Percentiles rank a stretch among this genome's conserved stretches.
Conservation (phyloP, 2,329 filamentous ascomycete species). For the Teratosphaeria nubilosa region DNA sequence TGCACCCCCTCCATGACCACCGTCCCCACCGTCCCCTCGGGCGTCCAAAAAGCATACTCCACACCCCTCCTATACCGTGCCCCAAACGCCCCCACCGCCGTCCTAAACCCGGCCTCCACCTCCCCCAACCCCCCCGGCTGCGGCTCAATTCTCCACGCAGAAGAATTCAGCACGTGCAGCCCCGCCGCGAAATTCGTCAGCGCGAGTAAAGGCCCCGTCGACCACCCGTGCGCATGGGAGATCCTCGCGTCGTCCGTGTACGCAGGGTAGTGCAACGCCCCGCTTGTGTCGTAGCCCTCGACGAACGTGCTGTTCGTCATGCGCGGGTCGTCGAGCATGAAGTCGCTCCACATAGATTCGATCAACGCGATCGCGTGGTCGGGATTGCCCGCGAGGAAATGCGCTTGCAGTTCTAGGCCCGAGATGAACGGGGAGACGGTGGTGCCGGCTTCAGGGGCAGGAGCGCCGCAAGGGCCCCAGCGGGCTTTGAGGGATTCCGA, state of each 20-base stretch:
- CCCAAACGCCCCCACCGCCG: slow-evolving; percentile 34
- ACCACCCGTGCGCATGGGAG: slow-evolving; percentile 43
- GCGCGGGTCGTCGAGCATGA: slow-evolving; percentile 44
- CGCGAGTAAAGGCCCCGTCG: slow-evolving; percentile 38
- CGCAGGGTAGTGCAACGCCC: slow-evolving; percentile 39
- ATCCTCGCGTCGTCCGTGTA: slow-evolving; percentile 41
- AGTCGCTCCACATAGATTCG: slow-evolving; percentile 37
- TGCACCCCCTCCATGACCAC: slow-evolving; percentile 26
- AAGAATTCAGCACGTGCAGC: slow-evolving; percentile 31
- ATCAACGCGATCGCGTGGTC: slow-evolving; percentile 35
- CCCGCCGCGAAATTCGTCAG: slow-evolving; percentile 38
- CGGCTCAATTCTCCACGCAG: slow-evolving; percentile 35
- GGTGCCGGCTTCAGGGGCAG: slow-evolving; percentile 36
- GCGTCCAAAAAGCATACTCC: slow-evolving; percentile 18
- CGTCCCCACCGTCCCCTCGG: slow-evolving; percentile 22
- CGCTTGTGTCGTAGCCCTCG: slow-evolving; percentile 40
- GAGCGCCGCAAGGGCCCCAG: slow-evolving; percentile 37
- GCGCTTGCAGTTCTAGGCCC: slow-evolving; percentile 38
- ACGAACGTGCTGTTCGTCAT: slow-evolving; percentile 46
- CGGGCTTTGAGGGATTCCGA: slow-evolving; percentile 23
- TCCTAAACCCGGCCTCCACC: slow-evolving; percentile 38
- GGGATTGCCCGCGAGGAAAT: slow-evolving; percentile 32
- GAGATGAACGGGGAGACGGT: slow-evolving; percentile 41
- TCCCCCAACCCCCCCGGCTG: slow-evolving; percentile 34
- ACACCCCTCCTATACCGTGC: slow-evolving; percentile 12